Evolutionary conservation across 306 rosid species (phyloP).

Genomic region (Prunus mume): DNA sequence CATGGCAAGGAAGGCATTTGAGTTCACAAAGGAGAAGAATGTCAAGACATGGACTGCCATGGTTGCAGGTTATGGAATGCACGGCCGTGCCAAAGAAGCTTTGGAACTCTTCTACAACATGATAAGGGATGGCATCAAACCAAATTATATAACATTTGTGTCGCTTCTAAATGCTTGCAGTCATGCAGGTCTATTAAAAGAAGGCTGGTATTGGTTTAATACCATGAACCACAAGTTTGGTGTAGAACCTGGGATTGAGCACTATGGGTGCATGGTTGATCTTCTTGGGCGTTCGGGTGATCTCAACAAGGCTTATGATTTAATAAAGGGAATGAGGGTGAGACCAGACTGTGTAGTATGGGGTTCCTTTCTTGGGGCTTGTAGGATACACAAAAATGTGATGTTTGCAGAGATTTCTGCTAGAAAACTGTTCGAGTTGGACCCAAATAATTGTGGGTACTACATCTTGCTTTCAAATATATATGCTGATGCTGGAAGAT

Average conservation of each 20-base stretch:
- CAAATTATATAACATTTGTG: slow-evolving; percentile 64
- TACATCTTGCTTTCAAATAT: slow-evolving; percentile 71
- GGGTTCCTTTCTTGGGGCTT: slow-evolving; percentile 81
- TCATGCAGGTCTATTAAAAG: slow-evolving; percentile 69
- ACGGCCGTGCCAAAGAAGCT: slow-evolving; percentile 62
- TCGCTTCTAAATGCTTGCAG: slow-evolving; percentile 75
- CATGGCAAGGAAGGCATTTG: slow-evolving; percentile 70
- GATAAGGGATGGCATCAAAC: slow-evolving; percentile 49
- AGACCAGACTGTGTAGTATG: slow-evolving; percentile 66
- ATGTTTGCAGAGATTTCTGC: slow-evolving; percentile 73
- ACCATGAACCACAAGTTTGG: slow-evolving; percentile 50
- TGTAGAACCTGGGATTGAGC: slow-evolving; percentile 73
- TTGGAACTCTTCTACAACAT: slow-evolving; percentile 56
- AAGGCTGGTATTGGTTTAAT: slow-evolving; percentile 80
- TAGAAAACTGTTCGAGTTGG: slow-evolving; percentile 59
- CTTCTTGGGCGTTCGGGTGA: slow-evolving; percentile 76
- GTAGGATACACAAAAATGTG: slow-evolving; percentile 68
- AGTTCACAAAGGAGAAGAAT: slow-evolving; percentile 60
- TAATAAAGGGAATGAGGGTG: slow-evolving; percentile 67
- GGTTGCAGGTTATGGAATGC: slow-evolving; percentile 82
- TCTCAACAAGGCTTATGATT: slow-evolving; percentile 59
- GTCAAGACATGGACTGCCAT: slow-evolving; percentile 75
- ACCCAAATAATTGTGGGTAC: slow-evolving; percentile 70
- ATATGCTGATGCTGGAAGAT: slow-evolving; percentile 76
- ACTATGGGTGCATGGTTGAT: slow-evolving; percentile 76